Conservation (phyloP, 176 grass and related monocot species). For the Raddia guianensis region DNA sequence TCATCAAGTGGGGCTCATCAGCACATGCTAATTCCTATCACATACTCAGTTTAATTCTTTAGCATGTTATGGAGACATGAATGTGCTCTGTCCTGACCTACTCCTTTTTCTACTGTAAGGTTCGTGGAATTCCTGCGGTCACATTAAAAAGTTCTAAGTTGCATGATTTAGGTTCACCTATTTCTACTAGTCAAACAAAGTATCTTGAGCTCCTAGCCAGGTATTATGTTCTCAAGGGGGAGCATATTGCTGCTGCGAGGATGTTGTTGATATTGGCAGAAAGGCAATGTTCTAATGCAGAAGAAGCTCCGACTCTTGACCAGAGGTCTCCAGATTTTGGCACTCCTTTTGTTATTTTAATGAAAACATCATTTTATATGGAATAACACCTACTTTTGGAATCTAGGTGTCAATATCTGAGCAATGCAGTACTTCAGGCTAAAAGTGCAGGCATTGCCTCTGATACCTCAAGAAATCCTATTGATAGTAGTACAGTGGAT, state of each 20-base stretch:
- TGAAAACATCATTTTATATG: slow-evolving; percentile 3
- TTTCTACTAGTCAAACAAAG: slow-evolving; percentile 67
- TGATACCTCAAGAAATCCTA: slow-evolving; percentile 64
- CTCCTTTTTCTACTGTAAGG: slow-evolving; percentile 37
- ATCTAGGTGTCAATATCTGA: slow-evolving; percentile 88
- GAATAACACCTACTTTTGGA: slow-evolving; percentile 38
- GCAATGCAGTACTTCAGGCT: slow-evolving; percentile 88
- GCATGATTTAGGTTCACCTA: slow-evolving; percentile 52
- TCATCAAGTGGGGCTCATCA: slow-evolving; percentile 20
- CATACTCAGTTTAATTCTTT: not conserved
- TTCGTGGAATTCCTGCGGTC: slow-evolving; percentile 48
- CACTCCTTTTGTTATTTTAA: slow-evolving; percentile 36
- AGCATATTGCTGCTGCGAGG: slow-evolving; percentile 85
- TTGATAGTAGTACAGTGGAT: slow-evolving; percentile 79
- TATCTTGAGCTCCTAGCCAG: slow-evolving; percentile 82
- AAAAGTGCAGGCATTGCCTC: slow-evolving; percentile 65
- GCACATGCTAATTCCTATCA: not conserved
- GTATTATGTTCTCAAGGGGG: slow-evolving; percentile 87
- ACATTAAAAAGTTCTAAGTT: slow-evolving; percentile 39
- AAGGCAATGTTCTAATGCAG: slow-evolving; percentile 70
- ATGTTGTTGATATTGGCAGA: slow-evolving; percentile 83
- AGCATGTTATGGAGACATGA: not conserved
- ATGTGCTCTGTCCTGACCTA: slow-evolving; percentile 28
- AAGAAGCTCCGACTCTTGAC: slow-evolving; percentile 75
- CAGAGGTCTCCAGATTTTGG: slow-evolving; percentile 64